Evolutionary conservation across 2,329 filamentous ascomycete genomes (phyloP), one percentile per base, ranked within the genome.

Genomic region (Cadophora sp.): DNA sequence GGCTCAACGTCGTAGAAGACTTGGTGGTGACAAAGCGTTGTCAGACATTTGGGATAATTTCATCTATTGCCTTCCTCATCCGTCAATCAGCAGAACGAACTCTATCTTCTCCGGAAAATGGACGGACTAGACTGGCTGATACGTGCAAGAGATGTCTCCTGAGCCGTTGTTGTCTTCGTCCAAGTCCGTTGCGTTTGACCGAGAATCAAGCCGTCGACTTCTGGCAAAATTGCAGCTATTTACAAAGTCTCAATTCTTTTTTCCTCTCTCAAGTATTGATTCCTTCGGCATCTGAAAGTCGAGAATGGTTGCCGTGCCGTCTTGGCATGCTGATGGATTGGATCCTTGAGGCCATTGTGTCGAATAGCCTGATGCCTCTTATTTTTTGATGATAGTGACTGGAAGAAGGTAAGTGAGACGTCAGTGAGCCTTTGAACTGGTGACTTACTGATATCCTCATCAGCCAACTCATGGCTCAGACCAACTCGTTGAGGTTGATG

Each of bases 401-500:
- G 69, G 66, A 67, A 55, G 61, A 59, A 2, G 24, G 59, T 74
- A 59, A 75, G 70, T 45, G 53, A 62, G 36, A 20, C 18, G 43
- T n/a, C 13, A 45, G 9, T 9, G 58, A 47, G 22, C 11, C 43
- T 43, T 53, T 14, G 27, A 36, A 45, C 22, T 18, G 30, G 50
- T 13, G 22, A 71, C 74, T 73, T 71, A 77, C 76, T 93, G 81
- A 99, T 97, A 82, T 99, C 96, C 82, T 99, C 96, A 79, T 99
- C 96, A 66, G 89, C 93, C 76, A 99, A 85, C 83, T 97, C 93
- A 79, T 99, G 96, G 62, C 87, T 83, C 72, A 99, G 85, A 59
- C 96, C 96, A 70, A 98, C 96, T 76, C 94, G 89, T 82, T 99
- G 96, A 72, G 96, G 96, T 82, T 98, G 96, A 83, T 99, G 96